A percentile compares a stretch with the other conserved stretches of the same genome.
Conservation (phyloP, 768 basidiomycete genomes). For the Leccinum disarticulatum region DNA sequence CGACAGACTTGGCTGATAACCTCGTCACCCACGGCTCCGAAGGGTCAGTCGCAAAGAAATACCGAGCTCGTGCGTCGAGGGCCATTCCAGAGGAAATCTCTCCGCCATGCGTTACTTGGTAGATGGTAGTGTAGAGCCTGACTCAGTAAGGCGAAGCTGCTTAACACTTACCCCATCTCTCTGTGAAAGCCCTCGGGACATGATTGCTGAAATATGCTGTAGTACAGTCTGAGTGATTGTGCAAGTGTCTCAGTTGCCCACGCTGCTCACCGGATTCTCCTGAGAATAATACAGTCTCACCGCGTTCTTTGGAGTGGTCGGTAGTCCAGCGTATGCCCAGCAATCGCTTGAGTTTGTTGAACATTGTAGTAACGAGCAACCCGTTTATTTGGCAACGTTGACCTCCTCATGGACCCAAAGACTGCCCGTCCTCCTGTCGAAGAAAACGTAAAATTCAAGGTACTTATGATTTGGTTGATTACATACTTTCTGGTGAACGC, state of each 20-base stretch:
- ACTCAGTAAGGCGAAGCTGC: no score
- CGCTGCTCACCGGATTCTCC: constrained; percentile 22
- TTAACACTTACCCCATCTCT: constrained; percentile 26
- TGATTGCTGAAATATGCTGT: constrained; percentile 31
- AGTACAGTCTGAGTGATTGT: neutral
- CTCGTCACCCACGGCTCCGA: constrained; percentile 29
- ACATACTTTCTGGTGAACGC: neutral
- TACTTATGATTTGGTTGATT: constrained; percentile 8
- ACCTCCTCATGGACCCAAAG: constrained; percentile 23
- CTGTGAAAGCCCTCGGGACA: constrained; percentile 20
- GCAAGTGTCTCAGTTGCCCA: neutral
- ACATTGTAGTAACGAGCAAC: neutral
- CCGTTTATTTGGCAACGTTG: neutral
- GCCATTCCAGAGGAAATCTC: constrained; percentile 13
- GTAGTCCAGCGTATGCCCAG: neutral
- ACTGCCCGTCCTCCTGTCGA: constrained; percentile 14
- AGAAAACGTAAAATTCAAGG: constrained; percentile 28
- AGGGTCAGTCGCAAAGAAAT: constrained; percentile 32
- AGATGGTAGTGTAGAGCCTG: neutral
- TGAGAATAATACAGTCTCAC: constrained; percentile 14
- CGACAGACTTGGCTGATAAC: constrained; percentile 27
- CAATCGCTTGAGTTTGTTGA: constrained; percentile 1
- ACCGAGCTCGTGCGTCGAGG: constrained; percentile 17
- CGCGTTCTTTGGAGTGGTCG: neutral
- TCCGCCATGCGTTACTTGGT: constrained; percentile 27